These are phyloP conservation scores for Sporothrix protearum DNA, from an alignment of 2,329 filamentous ascomycete species.

Conservation along the genomic window DNA sequence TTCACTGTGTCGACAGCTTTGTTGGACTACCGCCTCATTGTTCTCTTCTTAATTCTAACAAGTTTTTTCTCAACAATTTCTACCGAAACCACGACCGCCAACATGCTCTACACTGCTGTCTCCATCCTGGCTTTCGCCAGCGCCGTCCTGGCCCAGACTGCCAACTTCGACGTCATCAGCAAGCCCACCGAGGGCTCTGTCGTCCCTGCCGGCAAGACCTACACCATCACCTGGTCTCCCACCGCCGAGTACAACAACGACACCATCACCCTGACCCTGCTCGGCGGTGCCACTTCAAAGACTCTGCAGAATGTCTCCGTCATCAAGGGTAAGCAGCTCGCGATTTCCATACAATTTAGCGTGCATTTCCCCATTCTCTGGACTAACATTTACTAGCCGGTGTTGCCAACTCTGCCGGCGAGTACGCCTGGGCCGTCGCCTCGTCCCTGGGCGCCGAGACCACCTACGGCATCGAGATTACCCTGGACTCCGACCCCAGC, in stretches of 20 bases:
- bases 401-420: constrained; percentile 44
- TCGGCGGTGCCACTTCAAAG: constrained; percentile 48
- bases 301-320: constrained; percentile 42
- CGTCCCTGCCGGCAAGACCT: constrained; percentile 48
- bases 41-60: neutral
- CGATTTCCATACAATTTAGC: constrained; percentile 35
- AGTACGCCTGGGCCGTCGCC: constrained; percentile 51
- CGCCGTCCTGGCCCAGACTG: constrained; percentile 51
- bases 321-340: constrained; percentile 44
- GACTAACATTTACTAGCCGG: constrained; percentile 39
- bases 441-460: constrained; percentile 43
- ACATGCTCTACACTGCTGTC: constrained; percentile 53
- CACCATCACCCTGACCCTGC: constrained; percentile 51
- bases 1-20: neutral
- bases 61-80: neutral
- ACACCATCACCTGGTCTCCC: constrained; percentile 50
- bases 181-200: constrained; percentile 44
- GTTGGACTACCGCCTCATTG: neutral
- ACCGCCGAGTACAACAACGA: constrained; percentile 41
- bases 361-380: neutral
- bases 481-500: constrained; percentile 44
- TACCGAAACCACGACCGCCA: constrained; percentile 31
- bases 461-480: constrained; percentile 58
- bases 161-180: constrained; percentile 55
- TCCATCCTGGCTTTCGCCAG: constrained; percentile 51